Evolutionary conservation across 169 alveolate genomes (phyloP).

Genomic region (Eimeria necatrix): DNA sequence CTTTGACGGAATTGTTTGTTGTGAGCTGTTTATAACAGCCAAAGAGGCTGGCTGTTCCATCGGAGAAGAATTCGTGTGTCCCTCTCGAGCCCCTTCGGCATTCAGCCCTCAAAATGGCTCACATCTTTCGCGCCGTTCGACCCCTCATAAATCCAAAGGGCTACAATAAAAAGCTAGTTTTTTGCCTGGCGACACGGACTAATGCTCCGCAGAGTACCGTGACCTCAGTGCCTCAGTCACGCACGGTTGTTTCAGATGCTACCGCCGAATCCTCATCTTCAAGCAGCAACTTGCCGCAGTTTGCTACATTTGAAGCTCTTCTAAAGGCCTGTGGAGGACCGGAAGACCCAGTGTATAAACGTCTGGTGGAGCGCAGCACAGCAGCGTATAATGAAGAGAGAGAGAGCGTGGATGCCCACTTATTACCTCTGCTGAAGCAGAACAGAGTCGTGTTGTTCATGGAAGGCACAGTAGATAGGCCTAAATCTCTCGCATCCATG

Average conservation of each 20-base stretch:
- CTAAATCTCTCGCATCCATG: conserved; percentile 49
- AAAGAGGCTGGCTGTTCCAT: too few species aligned
- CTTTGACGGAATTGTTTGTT: too few species aligned
- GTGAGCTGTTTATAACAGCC: too few species aligned
- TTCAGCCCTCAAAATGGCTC: conserved; percentile 17
- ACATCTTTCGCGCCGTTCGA: conserved; percentile 2
- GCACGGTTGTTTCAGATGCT: background rate
- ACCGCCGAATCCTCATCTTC: background rate
- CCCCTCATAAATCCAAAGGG: conserved; percentile 15
- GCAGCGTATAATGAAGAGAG: conserved; percentile 35
- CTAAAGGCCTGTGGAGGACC: conserved; percentile 6
- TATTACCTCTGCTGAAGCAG: conserved; percentile 71
- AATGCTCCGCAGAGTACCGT: background rate
- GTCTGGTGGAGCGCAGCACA: conserved; percentile 49
- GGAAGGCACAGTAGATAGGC: conserved; percentile 78
- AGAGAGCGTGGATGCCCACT: conserved; percentile 53
- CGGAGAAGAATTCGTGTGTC: background rate
- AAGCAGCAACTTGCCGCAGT: background rate
- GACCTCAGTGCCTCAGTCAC: background rate
- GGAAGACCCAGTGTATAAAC: background rate
- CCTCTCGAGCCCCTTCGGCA: background rate
- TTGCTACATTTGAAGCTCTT: conserved; percentile 4
- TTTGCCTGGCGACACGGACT: conserved; percentile 14
- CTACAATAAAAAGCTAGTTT: conserved; percentile 3
- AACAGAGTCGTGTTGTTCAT: conserved; percentile 76